Evolutionary conservation across 208 protist genomes (phyloP).

Genomic region (Novymonas esmeraldas): DNA sequence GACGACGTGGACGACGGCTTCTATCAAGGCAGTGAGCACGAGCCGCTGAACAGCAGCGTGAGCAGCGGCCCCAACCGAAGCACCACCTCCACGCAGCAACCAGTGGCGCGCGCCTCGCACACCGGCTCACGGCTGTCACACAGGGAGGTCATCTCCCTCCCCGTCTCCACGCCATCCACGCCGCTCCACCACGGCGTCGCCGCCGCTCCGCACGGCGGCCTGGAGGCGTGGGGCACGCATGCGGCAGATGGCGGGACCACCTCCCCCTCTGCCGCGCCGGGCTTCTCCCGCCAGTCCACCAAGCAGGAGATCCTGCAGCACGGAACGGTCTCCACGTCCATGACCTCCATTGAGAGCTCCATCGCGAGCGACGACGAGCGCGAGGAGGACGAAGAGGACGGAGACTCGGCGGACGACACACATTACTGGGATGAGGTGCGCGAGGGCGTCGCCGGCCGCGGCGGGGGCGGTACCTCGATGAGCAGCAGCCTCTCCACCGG

Average conservation of each 20-base stretch:
- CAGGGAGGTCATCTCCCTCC: background rate
- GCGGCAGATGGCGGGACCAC: too few relatives aligned
- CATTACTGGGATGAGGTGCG: background rate
- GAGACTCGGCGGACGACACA: slow-evolving; percentile 4
- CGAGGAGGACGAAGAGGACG: background rate
- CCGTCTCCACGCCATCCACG: slow-evolving; percentile 1
- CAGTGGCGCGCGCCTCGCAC: background rate
- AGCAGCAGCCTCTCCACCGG: slow-evolving; percentile 13
- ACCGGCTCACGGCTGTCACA: background rate
- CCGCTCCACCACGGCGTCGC: background rate
- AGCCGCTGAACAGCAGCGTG: slow-evolving; percentile 7
- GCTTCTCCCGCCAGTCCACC: background rate
- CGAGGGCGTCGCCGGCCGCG: background rate
- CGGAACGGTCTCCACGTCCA: slow-evolving; percentile 20
- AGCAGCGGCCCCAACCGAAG: slow-evolving; percentile 7
- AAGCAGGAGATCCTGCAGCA: slow-evolving; percentile 27
- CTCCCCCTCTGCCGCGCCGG: background rate
- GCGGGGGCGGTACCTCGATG: background rate
- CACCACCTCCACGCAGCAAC: background rate
- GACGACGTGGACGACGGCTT: slow-evolving; percentile 37
- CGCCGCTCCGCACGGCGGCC: background rate
- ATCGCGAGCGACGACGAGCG: slow-evolving; percentile 13
- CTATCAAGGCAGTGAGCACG: slow-evolving; percentile 18
- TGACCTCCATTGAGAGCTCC: slow-evolving; percentile 29
- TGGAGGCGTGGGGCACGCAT: too few relatives aligned